Conservation (phyloP, 2,329 filamentous ascomycete species). For the Cordyceps cicadae region DNA sequence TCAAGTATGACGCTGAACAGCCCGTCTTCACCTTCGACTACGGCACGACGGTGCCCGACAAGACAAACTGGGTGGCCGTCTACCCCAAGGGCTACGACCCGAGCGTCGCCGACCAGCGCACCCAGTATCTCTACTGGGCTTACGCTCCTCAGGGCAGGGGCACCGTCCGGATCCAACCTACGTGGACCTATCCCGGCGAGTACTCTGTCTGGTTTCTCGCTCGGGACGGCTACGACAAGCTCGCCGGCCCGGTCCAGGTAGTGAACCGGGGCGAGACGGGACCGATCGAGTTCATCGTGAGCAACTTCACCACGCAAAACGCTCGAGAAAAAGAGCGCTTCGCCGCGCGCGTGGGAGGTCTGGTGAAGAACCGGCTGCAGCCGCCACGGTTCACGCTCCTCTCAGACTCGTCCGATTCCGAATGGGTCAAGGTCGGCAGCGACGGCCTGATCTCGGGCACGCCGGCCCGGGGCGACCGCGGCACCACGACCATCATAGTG, state of each 20-base stretch:
- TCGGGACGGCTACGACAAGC: background rate
- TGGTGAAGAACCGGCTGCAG: slow-evolving; percentile 22
- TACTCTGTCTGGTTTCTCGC: slow-evolving; percentile 7
- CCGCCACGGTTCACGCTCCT: slow-evolving; percentile 22
- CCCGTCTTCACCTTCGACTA: slow-evolving; percentile 17
- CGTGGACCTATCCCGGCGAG: background rate
- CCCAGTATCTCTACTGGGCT: slow-evolving; percentile 16
- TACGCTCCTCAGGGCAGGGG: slow-evolving; percentile 16
- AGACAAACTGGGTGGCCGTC: slow-evolving; percentile 20
- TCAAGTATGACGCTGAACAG: background rate
- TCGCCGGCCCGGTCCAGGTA: background rate
- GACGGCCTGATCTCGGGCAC: slow-evolving; percentile 29
- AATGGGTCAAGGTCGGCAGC: slow-evolving; percentile 26
- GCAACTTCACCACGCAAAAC: slow-evolving; percentile 26
- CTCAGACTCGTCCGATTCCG: slow-evolving; percentile 14
- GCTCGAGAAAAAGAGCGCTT: slow-evolving; percentile 27
- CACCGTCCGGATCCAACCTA: slow-evolving; percentile 11
- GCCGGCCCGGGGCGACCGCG: slow-evolving; percentile 17
- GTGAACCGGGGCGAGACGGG: slow-evolving; percentile 9
- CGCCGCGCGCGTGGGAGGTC: slow-evolving; percentile 23
- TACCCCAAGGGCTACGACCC: slow-evolving; percentile 17
- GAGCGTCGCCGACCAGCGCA: slow-evolving; percentile 10
- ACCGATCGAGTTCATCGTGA: slow-evolving; percentile 22
- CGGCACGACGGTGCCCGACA: slow-evolving; percentile 13
- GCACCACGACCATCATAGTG: slow-evolving; percentile 20